phyloP scores from a whole-genome alignment of 2,329 filamentous ascomycete genomes.

The Aspergillus intermedius region DNA sequence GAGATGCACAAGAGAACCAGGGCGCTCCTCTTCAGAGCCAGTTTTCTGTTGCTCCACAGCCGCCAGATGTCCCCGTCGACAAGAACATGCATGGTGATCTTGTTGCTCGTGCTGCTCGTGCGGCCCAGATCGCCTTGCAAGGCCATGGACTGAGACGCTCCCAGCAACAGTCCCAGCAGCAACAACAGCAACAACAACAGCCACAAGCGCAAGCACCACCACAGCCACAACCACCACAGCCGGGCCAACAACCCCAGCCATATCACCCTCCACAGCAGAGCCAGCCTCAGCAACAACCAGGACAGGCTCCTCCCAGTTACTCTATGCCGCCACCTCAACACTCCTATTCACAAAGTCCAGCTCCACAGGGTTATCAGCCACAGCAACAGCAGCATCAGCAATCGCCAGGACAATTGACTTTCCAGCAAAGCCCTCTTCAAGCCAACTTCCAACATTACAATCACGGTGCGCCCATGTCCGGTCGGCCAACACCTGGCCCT shows the following conservation, averaged over 20 bases:
- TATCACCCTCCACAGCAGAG: conserved; percentile 12
- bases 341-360: conserved; percentile 29
- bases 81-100: conserved; percentile 40
- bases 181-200: conserved; percentile 25
- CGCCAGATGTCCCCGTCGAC: conserved; percentile 35
- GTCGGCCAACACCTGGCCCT: conserved; percentile 26
- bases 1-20: conserved; percentile 28
- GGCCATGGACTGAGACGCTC: conserved; percentile 34
- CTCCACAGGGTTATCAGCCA: conserved; percentile 25
- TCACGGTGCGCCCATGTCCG: conserved; percentile 24
- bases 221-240: conserved; percentile 2
- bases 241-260: conserved; percentile 9
- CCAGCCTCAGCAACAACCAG: conserved; percentile 14
- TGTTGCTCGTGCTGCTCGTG: conserved; percentile 42
- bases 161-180: conserved; percentile 28
- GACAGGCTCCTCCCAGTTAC: conserved; percentile 30
- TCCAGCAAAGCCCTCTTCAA: conserved; percentile 37
- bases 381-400: conserved; percentile 15
- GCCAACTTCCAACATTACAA: conserved; percentile 38
- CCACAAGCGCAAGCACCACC: conserved; percentile 11
- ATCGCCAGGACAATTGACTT: conserved; percentile 25
- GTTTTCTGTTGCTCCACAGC: conserved; percentile 34
- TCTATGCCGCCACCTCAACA: conserved; percentile 22
- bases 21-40: conserved; percentile 37
- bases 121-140: conserved; percentile 43